Percentiles rank a stretch among this genome's conserved stretches.
Evolutionary conservation across 169 alveolate genomes (phyloP).

Genomic region (Cryptosporidium bovis): DNA sequence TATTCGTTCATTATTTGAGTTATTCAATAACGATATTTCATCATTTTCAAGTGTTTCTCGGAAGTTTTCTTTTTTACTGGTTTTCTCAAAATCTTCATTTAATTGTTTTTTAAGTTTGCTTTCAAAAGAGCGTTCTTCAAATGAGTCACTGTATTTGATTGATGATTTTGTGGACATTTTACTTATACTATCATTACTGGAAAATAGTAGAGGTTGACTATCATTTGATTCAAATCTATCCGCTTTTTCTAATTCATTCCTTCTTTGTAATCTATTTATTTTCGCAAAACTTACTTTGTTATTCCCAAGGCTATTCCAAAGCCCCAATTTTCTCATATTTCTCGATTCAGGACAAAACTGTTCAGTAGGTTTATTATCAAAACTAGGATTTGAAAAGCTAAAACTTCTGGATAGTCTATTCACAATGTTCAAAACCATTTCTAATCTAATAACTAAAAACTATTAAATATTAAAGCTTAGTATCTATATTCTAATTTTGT

Average conservation of each 20-base stretch:
- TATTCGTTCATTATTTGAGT: background rate
- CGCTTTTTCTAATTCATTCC: slow-evolving; percentile 17
- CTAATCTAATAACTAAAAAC: background rate
- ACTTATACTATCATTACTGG: background rate
- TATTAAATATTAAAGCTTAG: background rate
- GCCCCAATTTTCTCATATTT: background rate
- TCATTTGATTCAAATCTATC: slow-evolving; percentile 44
- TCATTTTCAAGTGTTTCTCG: background rate
- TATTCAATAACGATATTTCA: background rate
- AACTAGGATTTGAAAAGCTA: background rate
- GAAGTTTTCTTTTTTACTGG: background rate
- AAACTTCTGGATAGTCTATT: background rate
- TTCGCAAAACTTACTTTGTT: slow-evolving; percentile 3
- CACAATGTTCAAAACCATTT: background rate
- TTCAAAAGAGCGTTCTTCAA: too few relatives aligned
- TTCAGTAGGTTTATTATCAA: background rate
- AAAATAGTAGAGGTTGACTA: background rate
- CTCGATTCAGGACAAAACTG: background rate
- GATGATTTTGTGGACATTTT: background rate
- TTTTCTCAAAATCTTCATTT: background rate
- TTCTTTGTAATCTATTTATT: slow-evolving; percentile 16
- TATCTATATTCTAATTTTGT: background rate
- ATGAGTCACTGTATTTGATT: background rate
- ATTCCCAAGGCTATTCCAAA: background rate
- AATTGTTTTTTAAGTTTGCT: background rate